A percentile compares a stretch with the other conserved stretches of the same genome.
Conservation (phyloP, 2,329 filamentous ascomycete genomes). For the Macrophomina tecta region DNA sequence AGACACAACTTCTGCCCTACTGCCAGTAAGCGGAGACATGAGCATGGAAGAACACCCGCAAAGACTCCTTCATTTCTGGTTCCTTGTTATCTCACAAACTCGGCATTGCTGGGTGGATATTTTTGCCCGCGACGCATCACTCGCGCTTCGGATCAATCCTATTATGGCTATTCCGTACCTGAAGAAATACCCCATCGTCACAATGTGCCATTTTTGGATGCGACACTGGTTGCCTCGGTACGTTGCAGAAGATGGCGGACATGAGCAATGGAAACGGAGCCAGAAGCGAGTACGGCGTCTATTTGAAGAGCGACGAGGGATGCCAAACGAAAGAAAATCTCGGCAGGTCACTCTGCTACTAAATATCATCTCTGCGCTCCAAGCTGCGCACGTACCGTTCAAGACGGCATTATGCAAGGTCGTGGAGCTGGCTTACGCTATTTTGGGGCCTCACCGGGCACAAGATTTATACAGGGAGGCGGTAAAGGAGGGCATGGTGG, state of each 20-base stretch:
- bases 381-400: not conserved
- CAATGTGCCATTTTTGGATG: not conserved
- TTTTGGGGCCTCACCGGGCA: not conserved
- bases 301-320: not conserved
- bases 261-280: not conserved
- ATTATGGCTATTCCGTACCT: not conserved
- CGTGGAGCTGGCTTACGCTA: not conserved
- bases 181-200: not conserved
- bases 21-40: not conserved
- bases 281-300: too few relatives aligned
- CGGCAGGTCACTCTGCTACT: not conserved
- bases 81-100: not conserved
- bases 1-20: not conserved
- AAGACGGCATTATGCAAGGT: not conserved
- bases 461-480: not conserved
- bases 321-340: not conserved
- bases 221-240: constrained; percentile 9
- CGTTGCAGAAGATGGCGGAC: not conserved
- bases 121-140: not conserved
- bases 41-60: not conserved
- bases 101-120: not conserved
- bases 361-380: not conserved
- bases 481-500: not conserved
- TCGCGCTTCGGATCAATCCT: constrained; percentile 2
- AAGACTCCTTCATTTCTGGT: not conserved